A percentile compares a stretch with the other conserved stretches of the same genome.
phyloP scores from a whole-genome alignment of 345 rosid genomes.

The Abelmoschus esculentus region DNA sequence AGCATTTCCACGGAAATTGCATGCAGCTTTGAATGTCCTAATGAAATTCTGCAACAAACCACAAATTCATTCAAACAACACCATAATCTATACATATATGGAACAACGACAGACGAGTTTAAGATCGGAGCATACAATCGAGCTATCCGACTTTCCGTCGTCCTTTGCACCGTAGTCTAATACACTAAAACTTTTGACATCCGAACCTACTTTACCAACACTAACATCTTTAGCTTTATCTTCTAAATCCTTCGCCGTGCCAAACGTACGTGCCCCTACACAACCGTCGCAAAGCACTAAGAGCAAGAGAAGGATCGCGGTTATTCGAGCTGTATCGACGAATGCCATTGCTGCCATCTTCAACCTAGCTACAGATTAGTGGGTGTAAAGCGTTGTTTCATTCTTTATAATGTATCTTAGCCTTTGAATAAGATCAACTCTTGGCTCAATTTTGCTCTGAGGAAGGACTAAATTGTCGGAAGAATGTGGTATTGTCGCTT shows the following conservation, averaged over 20 bases:
- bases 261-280: not conserved
- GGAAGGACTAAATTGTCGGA: slow-evolving; percentile 4
- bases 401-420: not conserved
- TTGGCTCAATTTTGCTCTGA: not conserved
- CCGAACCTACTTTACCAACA: not conserved
- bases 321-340: not conserved
- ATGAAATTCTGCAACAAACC: slow-evolving; percentile 9
- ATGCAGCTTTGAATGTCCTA: slow-evolving; percentile 12
- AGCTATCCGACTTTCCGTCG: slow-evolving; percentile 1
- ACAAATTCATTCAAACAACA: not conserved
- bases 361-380: not conserved
- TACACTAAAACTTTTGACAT: slow-evolving; percentile 6
- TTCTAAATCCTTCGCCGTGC: not conserved
- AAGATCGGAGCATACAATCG: not conserved
- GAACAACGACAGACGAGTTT: not conserved
- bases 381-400: not conserved
- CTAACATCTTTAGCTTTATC: not conserved
- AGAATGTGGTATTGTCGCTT: not conserved
- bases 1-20: slow-evolving; percentile 12
- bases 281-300: not conserved
- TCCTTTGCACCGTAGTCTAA: slow-evolving; percentile 10
- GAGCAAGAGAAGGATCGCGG: slow-evolving; percentile 12
- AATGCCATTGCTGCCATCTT: not conserved
- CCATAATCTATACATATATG: not conserved
- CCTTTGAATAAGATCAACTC: not conserved